Evolutionary conservation across 345 rosid genomes (phyloP), one percentile per base, ranked within the genome.

Genomic region (Hypericum perforatum): DNA sequence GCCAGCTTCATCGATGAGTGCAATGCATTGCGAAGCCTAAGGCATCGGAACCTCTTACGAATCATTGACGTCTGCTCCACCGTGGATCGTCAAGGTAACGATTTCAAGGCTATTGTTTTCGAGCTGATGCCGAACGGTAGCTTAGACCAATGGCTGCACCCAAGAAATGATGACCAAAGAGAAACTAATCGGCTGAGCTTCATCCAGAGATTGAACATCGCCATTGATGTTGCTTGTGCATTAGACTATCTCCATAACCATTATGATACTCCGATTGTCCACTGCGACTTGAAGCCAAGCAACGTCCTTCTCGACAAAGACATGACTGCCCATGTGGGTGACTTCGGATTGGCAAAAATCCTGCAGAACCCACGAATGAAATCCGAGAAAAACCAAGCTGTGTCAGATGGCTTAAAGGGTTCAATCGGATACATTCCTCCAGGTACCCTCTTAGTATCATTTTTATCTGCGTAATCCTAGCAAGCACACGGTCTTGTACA

Each of bases 231-330:
- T 22, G 75, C 71, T 14, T 49, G 45, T 14, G 75, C 75, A 8
- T 10, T 71, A 47, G 64, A 66, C 8, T 71, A 71, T 62, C 75
- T 71, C 0, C 75, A 71, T 36, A 14, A 61, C 40, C 6, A 66
- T 40, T 66, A 57, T 32, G 56, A 66, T 8, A 52, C 58, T 9
- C 52, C 75, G n/a, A 59, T 71, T 44, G 62, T 44, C 5, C 71
- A 66, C 36, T 71, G 71, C 14, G 75, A 71, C 59, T 56, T 66
- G 13, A 71, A 66, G 37, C 75, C 71, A 32, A 71, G 75, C 59
- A 66, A 66, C 29, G 62, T 62, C 37, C 65, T 66, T 6, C 48
- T 71, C 5, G 68, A 71, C 7, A 15, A 62, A 10, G 53, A 62
- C 39, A 54, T 66, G 63, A 66, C 62, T 6, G 71, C 62, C 7